phyloP scores from a whole-genome alignment of 306 rosid genomes.

The Argentina anserina region DNA sequence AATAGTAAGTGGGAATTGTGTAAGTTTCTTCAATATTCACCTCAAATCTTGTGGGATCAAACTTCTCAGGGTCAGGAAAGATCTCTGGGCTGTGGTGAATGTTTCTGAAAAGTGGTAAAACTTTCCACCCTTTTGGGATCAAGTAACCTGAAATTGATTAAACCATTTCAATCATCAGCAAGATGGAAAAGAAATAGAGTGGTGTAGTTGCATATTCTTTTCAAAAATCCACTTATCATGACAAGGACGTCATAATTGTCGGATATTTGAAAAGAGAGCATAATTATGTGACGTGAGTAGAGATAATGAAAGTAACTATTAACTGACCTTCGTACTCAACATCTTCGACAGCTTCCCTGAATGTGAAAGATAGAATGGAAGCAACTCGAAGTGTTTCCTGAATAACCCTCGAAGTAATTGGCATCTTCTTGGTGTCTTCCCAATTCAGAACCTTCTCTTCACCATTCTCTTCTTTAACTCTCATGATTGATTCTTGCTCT shows the following conservation, averaged over 20 bases:
- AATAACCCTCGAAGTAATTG: slow-evolving; percentile 73
- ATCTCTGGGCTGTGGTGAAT: slow-evolving; percentile 81
- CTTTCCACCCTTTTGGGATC: slow-evolving; percentile 98
- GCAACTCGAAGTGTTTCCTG: slow-evolving; percentile 95
- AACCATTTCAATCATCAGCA: background rate
- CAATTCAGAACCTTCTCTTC: slow-evolving; percentile 57
- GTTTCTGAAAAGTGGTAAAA: slow-evolving; percentile 86
- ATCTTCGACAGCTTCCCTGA: slow-evolving; percentile 92
- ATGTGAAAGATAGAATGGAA: slow-evolving; percentile 83
- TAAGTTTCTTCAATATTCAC: slow-evolving; percentile 29
- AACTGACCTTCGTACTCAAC: slow-evolving; percentile 83
- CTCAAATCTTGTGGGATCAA: slow-evolving; percentile 96
- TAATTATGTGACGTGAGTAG: background rate
- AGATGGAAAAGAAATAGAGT: background rate
- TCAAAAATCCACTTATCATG: no score
- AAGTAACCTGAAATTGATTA: slow-evolving; percentile 52
- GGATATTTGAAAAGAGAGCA: background rate
- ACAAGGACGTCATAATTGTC: background rate
- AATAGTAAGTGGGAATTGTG: background rate
- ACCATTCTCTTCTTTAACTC: slow-evolving; percentile 40
- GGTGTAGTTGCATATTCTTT: background rate
- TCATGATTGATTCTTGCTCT: slow-evolving; percentile 68
- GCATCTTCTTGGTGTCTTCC: slow-evolving; percentile 85
- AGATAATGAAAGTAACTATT: background rate
- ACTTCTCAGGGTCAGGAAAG: slow-evolving; percentile 76